phyloP scores from a whole-genome alignment of 495 filamentous ascomycete genomes.

The Penicilliopsis zonata region DNA sequence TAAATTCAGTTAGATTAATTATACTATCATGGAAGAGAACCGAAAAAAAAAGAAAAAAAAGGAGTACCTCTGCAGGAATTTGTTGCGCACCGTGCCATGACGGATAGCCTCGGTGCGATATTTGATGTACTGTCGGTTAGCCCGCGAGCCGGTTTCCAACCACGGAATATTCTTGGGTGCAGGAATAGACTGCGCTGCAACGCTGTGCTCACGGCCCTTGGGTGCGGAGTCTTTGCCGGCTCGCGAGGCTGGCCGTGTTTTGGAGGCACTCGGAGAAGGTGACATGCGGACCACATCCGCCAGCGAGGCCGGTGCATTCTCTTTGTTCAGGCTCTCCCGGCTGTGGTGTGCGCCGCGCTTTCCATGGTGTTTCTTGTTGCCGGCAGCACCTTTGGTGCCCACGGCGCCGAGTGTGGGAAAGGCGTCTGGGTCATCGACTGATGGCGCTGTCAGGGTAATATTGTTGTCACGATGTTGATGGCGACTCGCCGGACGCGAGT shows the following conservation, averaged over 20 bases:
- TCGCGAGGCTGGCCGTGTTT: constrained; percentile 35
- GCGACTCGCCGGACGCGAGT: constrained; percentile 78
- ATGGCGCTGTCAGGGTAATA: constrained; percentile 56
- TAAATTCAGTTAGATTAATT: constrained; percentile 17
- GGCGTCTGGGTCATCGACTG: constrained; percentile 87
- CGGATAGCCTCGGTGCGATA: constrained; percentile 89
- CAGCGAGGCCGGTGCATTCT: constrained; percentile 65
- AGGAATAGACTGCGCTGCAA: constrained; percentile 70
- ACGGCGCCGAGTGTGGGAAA: constrained; percentile 88
- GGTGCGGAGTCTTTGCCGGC: constrained; percentile 27
- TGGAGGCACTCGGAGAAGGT: constrained; percentile 54
- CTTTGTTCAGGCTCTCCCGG: constrained; percentile 41
- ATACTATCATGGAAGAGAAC: constrained; percentile 10
- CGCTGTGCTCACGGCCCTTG: constrained; percentile 61
- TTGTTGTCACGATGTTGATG: constrained; percentile 61
- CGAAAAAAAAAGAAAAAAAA: no score
- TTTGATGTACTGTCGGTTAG: constrained; percentile 90
- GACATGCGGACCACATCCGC: constrained; percentile 93
- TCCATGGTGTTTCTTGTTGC: constrained; percentile 89
- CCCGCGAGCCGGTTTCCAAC: constrained; percentile 85
- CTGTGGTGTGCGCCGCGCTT: constrained; percentile 70
- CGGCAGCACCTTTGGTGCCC: constrained; percentile 51
- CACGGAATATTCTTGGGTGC: constrained; percentile 89
- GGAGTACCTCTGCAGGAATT: constrained; percentile 90
- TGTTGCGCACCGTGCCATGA: constrained; percentile 90